phyloP scores from a whole-genome alignment of 768 basidiomycete genomes.

The Sarcomyxa edulis region DNA sequence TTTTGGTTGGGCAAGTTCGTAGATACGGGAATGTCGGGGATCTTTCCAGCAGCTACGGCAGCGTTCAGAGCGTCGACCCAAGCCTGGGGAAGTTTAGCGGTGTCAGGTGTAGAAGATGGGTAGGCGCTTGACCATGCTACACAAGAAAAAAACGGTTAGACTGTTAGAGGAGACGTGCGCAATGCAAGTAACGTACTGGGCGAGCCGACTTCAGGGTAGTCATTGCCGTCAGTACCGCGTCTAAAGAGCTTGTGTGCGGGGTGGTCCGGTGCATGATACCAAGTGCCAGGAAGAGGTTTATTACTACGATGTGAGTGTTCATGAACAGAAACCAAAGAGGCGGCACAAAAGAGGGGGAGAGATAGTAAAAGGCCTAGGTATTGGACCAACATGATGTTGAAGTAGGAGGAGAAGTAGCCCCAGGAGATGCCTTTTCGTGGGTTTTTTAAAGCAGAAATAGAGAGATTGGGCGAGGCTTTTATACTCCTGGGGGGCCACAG shows the following conservation, averaged over 20 bases:
- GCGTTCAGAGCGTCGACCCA: slow-evolving; percentile 72
- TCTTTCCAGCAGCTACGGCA: slow-evolving; percentile 63
- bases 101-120: slow-evolving; percentile 47
- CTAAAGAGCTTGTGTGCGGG: slow-evolving; percentile 59
- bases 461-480: no score
- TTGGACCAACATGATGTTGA: slow-evolving; percentile 17
- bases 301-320: slow-evolving; percentile 23
- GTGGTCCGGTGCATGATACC: slow-evolving; percentile 63
- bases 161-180: neutral
- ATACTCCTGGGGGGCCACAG: no score
- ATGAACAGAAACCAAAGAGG: slow-evolving; percentile 18
- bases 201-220: slow-evolving; percentile 55
- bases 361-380: slow-evolving; percentile 15
- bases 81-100: slow-evolving; percentile 45
- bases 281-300: slow-evolving; percentile 31
- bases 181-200: slow-evolving; percentile 33
- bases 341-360: slow-evolving; percentile 17
- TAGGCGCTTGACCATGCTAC: slow-evolving; percentile 60
- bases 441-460: slow-evolving; percentile 1
- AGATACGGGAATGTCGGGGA: slow-evolving; percentile 63
- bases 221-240: slow-evolving; percentile 45
- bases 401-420: slow-evolving; percentile 9
- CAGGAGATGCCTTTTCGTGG: no score
- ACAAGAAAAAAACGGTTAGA: slow-evolving; percentile 3
- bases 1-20: slow-evolving; percentile 28